Evolutionary conservation across 306 rosid genomes (phyloP).

Genomic region (Sphenostylis stenocarpa): DNA sequence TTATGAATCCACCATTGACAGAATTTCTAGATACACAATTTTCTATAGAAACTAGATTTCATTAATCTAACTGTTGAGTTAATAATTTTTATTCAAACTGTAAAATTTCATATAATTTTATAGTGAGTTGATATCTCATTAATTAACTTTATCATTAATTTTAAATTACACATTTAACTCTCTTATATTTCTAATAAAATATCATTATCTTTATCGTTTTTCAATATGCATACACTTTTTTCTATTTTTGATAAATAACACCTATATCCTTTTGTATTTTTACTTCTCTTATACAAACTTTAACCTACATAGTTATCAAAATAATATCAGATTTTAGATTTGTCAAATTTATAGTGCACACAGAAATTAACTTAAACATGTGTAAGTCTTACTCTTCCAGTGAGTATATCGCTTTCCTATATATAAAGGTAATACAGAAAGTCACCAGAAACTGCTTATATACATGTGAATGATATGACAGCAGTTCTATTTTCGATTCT

Average conservation of each 20-base stretch:
- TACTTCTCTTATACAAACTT: no score
- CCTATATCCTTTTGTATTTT: no score
- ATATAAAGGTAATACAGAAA: not conserved
- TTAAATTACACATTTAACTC: no score
- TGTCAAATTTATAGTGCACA: not conserved
- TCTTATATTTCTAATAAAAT: no score
- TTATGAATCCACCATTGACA: not conserved
- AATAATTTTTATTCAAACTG: not conserved
- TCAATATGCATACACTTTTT: no score
- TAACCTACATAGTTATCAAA: not conserved
- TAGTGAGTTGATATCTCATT: not conserved
- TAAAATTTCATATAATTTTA: not conserved
- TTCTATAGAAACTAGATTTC: not conserved
- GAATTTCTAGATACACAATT: not conserved
- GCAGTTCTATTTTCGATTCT: conserved; percentile 10
- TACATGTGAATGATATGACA: conserved; percentile 27
- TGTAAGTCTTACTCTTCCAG: not conserved
- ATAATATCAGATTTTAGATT: not conserved
- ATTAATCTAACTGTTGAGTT: not conserved
- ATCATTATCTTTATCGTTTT: no score
- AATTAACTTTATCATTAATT: not conserved
- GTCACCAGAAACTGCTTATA: not conserved
- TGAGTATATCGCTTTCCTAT: not conserved
- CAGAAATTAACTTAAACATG: not conserved
- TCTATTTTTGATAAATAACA: no score